Base-by-base conservation (phyloP, 176 grass and related monocot species). In the Cenchrus purpureus region DNA sequence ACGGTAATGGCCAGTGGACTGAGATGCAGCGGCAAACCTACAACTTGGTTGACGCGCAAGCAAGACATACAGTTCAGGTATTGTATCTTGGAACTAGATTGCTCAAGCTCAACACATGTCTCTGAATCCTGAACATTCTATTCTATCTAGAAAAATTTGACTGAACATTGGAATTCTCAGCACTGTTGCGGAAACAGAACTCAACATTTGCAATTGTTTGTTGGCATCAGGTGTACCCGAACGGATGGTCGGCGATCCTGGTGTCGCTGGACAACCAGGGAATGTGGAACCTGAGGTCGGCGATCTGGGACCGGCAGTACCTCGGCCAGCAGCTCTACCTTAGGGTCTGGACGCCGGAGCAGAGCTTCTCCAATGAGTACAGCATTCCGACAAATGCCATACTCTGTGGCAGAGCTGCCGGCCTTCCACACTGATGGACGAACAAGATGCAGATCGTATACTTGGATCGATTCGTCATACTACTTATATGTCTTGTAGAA, bases 281-380 rank as follows among this genome's bases (percentile, higher is more conserved):
- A 40, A 95, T 98, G 89, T 98, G 95, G 95, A 98, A 98, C 82
- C 76, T 93, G 63, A 86, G 95, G 76, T 95, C 95, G 4, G 91
- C 90, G 29, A 90, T 76, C 68, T 91, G 92, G 92, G 92, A 84
- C 15, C 73, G 89, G 68, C 92, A 93, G 46, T 98, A 93, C 88
- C 79, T 95, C 4, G 95, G 95, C 12, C 92, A 98, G 65, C 93
- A 95, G 70, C 88, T 98, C 14, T 98, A 98, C 86, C 73, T 95
- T 60, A 88, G 89, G 65, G 95, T 98, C 10, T 97, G 95, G 95
- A 93, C 90, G 0, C 28, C 82, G n/a, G 40, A 90, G 80, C 88
- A 90, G 85, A 97, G 95, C 84, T 90, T 91, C 59, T 78, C 86
- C 19, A 95, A 91, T 3, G 95, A 97, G 66, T 97, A 97, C 66